These are phyloP conservation scores for Basidiobolus meristosporus DNA, from an alignment of 371 early-diverging fungal species.

Conservation along the genomic window DNA sequence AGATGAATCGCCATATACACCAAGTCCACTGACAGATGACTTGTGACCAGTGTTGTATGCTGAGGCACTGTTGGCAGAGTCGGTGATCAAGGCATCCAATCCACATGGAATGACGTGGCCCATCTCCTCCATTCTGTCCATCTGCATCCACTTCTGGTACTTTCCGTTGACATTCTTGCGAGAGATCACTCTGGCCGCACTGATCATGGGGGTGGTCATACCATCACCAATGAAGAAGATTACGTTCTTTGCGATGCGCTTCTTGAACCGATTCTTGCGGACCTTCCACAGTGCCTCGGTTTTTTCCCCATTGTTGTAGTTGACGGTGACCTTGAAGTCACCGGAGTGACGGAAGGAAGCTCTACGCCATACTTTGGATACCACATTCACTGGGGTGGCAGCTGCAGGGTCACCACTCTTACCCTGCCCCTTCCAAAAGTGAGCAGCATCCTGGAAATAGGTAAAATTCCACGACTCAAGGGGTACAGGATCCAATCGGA, in stretches of 20 bases:
- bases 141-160: slow-evolving; percentile 26
- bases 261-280: slow-evolving; percentile 18
- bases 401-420: slow-evolving; percentile 10
- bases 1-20: slow-evolving; percentile 41
- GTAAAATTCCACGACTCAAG: slow-evolving; percentile 27
- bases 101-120: slow-evolving; percentile 52
- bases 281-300: slow-evolving; percentile 22
- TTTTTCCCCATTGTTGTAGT: slow-evolving; percentile 16
- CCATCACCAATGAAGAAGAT: slow-evolving; percentile 58
- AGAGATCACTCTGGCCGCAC: slow-evolving; percentile 32
- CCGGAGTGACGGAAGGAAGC: slow-evolving; percentile 31
- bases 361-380: slow-evolving; percentile 30
- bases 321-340: slow-evolving; percentile 14
- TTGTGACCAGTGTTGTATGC: slow-evolving; percentile 52
- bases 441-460: slow-evolving; percentile 9
- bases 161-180: slow-evolving; percentile 30
- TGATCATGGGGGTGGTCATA: slow-evolving; percentile 36
- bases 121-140: slow-evolving; percentile 39
- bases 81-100: slow-evolving; percentile 47
- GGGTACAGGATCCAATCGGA: no score
- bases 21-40: slow-evolving; percentile 29
- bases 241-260: slow-evolving; percentile 46
- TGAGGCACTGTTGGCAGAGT: slow-evolving; percentile 57
- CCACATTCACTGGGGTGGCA: slow-evolving; percentile 21
- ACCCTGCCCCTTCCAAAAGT: slow-evolving; percentile 3